Percentiles rank a stretch among this genome's conserved stretches.
phyloP scores from a whole-genome alignment of 441 rosid genomes.

The Gossypium davidsonii region DNA sequence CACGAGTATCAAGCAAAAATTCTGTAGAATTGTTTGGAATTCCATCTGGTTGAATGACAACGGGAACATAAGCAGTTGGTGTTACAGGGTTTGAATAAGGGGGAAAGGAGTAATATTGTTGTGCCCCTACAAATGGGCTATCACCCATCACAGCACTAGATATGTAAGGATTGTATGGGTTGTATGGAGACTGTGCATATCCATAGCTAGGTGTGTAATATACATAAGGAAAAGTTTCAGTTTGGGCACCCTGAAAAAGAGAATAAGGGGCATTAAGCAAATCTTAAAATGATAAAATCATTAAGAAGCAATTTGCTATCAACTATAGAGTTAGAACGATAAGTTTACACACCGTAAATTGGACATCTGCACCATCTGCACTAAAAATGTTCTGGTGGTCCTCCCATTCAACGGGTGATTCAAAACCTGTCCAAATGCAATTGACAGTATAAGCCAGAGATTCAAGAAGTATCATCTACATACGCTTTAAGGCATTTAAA shows the following conservation, averaged over 20 bases:
- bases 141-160: conserved; percentile 80
- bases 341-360: conserved; percentile 48
- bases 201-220: conserved; percentile 79
- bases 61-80: conserved; percentile 49
- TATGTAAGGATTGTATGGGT: conserved; percentile 86
- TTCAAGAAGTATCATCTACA: neutral
- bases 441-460: conserved; percentile 13
- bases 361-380: conserved; percentile 73
- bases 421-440: conserved; percentile 50
- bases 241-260: conserved; percentile 61
- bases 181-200: conserved; percentile 78
- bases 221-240: conserved; percentile 70
- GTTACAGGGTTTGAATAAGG: conserved; percentile 56
- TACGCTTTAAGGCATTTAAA: neutral
- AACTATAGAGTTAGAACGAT: neutral
- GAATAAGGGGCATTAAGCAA: neutral
- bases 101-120: conserved; percentile 58
- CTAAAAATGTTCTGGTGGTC: conserved; percentile 75
- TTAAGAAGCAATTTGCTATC: neutral
- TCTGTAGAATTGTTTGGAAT: conserved; percentile 34
- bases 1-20: conserved; percentile 39
- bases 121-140: conserved; percentile 48
- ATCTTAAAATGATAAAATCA: neutral
- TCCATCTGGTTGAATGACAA: conserved; percentile 51
- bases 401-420: conserved; percentile 88